phyloP scores from a whole-genome alignment of 1,284 basidiomycete genomes.

The Papiliotrema fonsecae region DNA sequence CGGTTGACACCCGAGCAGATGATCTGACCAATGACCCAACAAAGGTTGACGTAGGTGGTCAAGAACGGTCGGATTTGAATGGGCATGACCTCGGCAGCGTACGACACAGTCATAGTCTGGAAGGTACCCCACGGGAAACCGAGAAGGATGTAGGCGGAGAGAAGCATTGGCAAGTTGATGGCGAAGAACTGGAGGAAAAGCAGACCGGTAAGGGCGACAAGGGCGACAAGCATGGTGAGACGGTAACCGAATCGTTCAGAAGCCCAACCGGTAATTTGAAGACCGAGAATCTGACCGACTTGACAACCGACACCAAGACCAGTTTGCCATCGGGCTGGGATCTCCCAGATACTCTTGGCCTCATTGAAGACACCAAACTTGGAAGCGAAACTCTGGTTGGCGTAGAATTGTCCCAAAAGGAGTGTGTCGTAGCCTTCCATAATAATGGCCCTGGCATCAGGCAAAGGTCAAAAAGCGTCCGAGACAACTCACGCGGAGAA shows the following conservation, averaged over 20 bases:
- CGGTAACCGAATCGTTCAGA: conserved; percentile 46
- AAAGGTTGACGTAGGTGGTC: conserved; percentile 47
- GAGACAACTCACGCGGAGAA: conserved; percentile 17
- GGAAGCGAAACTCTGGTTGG: conserved; percentile 34
- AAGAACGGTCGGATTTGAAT: conserved; percentile 44
- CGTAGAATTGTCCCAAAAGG: conserved; percentile 41
- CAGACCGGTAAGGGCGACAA: conserved; percentile 34
- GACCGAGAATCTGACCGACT: conserved; percentile 38
- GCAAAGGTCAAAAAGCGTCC: neutral
- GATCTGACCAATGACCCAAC: conserved; percentile 42
- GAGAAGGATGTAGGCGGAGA: conserved; percentile 43
- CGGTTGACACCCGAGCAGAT: conserved; percentile 44
- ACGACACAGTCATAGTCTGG: conserved; percentile 40
- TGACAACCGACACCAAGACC: conserved; percentile 31
- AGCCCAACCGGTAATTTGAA: conserved; percentile 39
- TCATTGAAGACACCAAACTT: conserved; percentile 32
- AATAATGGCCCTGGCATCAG: conserved; percentile 30
- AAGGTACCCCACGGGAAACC: conserved; percentile 25
- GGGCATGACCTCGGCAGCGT: conserved; percentile 50
- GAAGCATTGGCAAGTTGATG: conserved; percentile 31
- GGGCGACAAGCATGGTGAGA: conserved; percentile 32
- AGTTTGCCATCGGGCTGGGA: conserved; percentile 48
- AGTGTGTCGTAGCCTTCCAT: conserved; percentile 49
- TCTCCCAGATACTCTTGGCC: conserved; percentile 5
- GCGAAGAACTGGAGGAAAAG: conserved; percentile 49